A percentile compares a stretch with the other conserved stretches of the same genome.
Evolutionary conservation across 2,329 filamentous ascomycete species (phyloP).

Genomic region (Ophiocordyceps unilateralis): DNA sequence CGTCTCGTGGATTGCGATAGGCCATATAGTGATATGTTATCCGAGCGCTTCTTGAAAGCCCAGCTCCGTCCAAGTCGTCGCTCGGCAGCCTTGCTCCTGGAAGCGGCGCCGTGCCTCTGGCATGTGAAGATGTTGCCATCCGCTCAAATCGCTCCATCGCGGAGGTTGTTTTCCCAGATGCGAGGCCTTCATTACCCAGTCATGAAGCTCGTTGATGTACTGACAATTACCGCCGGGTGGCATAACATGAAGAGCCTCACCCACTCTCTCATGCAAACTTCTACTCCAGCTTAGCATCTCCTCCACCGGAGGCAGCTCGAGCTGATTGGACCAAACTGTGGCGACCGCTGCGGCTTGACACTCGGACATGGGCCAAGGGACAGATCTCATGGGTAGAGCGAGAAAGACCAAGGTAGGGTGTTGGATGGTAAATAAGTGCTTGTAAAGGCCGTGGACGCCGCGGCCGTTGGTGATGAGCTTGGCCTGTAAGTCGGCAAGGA

Average conservation of each 20-base stretch:
- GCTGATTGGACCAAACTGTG: constrained; percentile 55
- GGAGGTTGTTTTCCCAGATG: constrained; percentile 49
- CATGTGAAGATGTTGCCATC: constrained; percentile 56
- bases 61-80: constrained; percentile 52
- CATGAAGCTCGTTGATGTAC: constrained; percentile 52
- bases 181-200: constrained; percentile 37
- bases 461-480: constrained; percentile 50
- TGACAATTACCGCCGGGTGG: constrained; percentile 33
- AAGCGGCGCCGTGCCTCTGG: constrained; percentile 57
- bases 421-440: constrained; percentile 60
- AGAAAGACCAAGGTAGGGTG: constrained; percentile 68
- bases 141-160: constrained; percentile 51
- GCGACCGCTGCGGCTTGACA: constrained; percentile 63
- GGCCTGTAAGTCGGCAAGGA: constrained; percentile 30
- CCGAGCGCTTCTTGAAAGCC: constrained; percentile 32
- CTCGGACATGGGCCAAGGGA: constrained; percentile 73
- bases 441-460: constrained; percentile 54
- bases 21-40: neutral
- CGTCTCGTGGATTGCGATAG: too few species aligned
- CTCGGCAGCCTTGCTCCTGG: constrained; percentile 42
- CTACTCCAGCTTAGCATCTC: constrained; percentile 59
- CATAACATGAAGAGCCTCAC: constrained; percentile 14
- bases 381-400: constrained; percentile 60
- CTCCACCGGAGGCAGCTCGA: constrained; percentile 41
- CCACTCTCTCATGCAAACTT: constrained; percentile 32